These are phyloP conservation scores for Hydrangea macrophylla DNA, from an alignment of 148 eudicot species.

Conservation along the genomic window DNA sequence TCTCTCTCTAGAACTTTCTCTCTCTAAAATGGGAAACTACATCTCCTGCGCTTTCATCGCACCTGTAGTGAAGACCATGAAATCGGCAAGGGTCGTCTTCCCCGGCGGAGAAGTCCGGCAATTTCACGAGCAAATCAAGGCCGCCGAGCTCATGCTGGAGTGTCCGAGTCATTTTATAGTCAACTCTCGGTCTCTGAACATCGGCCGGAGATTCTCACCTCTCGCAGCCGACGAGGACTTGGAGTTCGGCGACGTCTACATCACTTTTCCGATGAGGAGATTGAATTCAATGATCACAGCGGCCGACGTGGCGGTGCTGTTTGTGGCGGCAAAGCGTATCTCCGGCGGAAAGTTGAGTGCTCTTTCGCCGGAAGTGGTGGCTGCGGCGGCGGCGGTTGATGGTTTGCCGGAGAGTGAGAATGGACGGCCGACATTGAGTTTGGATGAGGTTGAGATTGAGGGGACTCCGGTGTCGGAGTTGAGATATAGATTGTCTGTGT, in stretches of 20 bases:
- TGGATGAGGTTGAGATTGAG: slow-evolving; percentile 13
- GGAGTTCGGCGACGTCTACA: slow-evolving; percentile 36
- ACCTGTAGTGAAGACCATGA: slow-evolving; percentile 16
- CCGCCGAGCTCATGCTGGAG: slow-evolving; percentile 53
- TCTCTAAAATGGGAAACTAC: slow-evolving; percentile 31
- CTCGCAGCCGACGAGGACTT: slow-evolving; percentile 43
- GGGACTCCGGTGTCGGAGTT: slow-evolving; percentile 21
- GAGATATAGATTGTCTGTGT: slow-evolving; percentile 20
- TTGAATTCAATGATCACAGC: slow-evolving; percentile 32
- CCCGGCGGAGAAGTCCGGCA: slow-evolving; percentile 47
- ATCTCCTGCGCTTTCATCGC: slow-evolving; percentile 22
- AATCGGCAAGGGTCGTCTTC: slow-evolving; percentile 33
- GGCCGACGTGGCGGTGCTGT: slow-evolving; percentile 27
- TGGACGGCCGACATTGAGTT: slow-evolving; percentile 7
- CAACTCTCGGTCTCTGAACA: slow-evolving; percentile 21
- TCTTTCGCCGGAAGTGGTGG: slow-evolving; percentile 8
- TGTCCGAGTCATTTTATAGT: slow-evolving; percentile 32
- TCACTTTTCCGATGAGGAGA: slow-evolving; percentile 45
- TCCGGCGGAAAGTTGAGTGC: slow-evolving; percentile 15
- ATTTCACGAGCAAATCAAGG: slow-evolving; percentile 32
- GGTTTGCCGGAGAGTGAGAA: not conserved
- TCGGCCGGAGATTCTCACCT: slow-evolving; percentile 33
- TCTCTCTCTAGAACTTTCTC: not conserved
- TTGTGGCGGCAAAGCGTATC: slow-evolving; percentile 16
- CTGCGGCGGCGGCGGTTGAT: not conserved